Conservation (phyloP, 1,139 yeast genomes). For the Yamadazyma dendronema region DNA sequence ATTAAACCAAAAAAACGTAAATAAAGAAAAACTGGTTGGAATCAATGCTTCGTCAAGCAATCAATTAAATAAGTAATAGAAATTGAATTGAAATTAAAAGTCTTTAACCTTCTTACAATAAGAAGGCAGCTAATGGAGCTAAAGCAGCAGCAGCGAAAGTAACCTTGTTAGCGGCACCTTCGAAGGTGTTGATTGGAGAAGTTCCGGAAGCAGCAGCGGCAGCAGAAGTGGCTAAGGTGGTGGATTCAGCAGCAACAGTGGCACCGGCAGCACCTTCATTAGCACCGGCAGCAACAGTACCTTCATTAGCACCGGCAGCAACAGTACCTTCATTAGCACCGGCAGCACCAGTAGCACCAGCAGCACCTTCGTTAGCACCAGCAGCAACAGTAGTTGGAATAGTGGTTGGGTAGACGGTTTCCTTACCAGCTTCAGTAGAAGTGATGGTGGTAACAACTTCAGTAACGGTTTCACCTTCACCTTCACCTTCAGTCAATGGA, state of each 20-base stretch:
- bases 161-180: slow-evolving; percentile 25
- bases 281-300: slow-evolving; percentile 14
- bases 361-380: slow-evolving; percentile 18
- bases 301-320: neutral
- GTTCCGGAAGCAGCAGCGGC: slow-evolving; percentile 11
- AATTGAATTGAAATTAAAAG: neutral
- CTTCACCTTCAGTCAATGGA: slow-evolving; percentile 11
- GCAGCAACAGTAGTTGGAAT: slow-evolving; percentile 1
- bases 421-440: slow-evolving; percentile 10
- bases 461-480: slow-evolving; percentile 1
- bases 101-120: slow-evolving; percentile 11
- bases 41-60: neutral
- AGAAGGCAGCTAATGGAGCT: slow-evolving; percentile 15
- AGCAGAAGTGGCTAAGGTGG: neutral
- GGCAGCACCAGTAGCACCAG: slow-evolving; percentile 30
- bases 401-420: slow-evolving; percentile 5
- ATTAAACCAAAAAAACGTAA: neutral
- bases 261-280: slow-evolving; percentile 20
- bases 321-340: slow-evolving; percentile 4
- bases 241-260: slow-evolving; percentile 20
- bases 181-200: slow-evolving; percentile 19
- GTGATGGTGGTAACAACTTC: slow-evolving; percentile 13
- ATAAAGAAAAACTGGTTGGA: neutral
- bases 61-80: neutral
- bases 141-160: slow-evolving; percentile 17